These are phyloP conservation scores for Kurtzmaniella fragi DNA, from an alignment of 805 yeast species.

Conservation along the genomic window DNA sequence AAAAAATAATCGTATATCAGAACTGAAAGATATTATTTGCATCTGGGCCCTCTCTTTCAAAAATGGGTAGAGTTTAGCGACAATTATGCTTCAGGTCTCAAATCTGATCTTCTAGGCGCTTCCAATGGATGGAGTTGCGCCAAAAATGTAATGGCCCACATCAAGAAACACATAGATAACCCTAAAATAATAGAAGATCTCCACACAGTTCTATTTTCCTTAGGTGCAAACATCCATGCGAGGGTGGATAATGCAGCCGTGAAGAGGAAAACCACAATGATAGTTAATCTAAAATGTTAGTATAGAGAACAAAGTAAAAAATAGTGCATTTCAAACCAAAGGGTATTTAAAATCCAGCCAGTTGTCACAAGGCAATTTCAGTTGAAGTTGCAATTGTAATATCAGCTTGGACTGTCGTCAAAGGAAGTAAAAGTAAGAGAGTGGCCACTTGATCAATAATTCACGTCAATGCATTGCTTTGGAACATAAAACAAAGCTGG, in stretches of 20 bases:
- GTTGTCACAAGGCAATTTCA: no score
- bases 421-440: no score
- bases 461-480: no score
- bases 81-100: constrained; percentile 62
- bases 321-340: background rate
- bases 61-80: no score
- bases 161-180: constrained; percentile 70
- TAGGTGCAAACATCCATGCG: constrained; percentile 85
- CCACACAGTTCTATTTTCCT: constrained; percentile 52
- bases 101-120: constrained; percentile 82
- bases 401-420: no score
- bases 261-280: constrained; percentile 56
- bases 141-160: constrained; percentile 92
- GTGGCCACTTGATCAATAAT: no score
- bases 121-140: constrained; percentile 88
- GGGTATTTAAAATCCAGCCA: no score
- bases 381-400: no score
- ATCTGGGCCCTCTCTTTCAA: no score
- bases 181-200: constrained; percentile 53
- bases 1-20: no score
- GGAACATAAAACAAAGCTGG: no score
- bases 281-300: constrained; percentile 54
- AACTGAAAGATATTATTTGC: no score
- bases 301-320: constrained; percentile 3
- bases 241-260: constrained; percentile 55